Evolutionary conservation across 2,329 filamentous ascomycete genomes (phyloP).

Genomic region (Magnaporthales sp.): DNA sequence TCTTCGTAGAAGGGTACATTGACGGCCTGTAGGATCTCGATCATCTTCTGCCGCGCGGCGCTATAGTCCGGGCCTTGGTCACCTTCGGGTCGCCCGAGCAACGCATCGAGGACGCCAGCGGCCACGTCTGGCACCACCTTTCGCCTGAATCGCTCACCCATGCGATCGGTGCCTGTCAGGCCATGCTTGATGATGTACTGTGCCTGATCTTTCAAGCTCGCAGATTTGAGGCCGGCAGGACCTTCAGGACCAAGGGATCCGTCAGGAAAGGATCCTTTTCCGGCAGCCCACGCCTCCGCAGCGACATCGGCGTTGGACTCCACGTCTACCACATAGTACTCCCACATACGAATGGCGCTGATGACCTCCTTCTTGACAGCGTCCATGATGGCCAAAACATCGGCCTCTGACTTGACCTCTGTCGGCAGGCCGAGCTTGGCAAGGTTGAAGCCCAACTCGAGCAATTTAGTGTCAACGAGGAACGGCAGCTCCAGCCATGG

Average conservation of each 20-base stretch:
- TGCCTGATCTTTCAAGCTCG: conserved; percentile 40
- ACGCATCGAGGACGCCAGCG: conserved; percentile 57
- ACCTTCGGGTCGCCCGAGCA: conserved; percentile 61
- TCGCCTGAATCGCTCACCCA: conserved; percentile 74
- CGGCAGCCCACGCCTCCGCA: conserved; percentile 62
- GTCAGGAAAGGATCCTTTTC: conserved; percentile 45
- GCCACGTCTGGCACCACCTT: conserved; percentile 59
- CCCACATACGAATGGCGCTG: conserved; percentile 73
- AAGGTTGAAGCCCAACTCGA: conserved; percentile 74
- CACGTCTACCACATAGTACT: conserved; percentile 83
- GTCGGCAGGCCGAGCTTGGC: conserved; percentile 65
- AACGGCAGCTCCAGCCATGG: conserved; percentile 64
- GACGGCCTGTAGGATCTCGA: conserved; percentile 65
- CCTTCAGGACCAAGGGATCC: conserved; percentile 26
- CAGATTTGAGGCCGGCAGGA: conserved; percentile 38
- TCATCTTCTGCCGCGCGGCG: conserved; percentile 45
- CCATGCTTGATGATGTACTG: conserved; percentile 61
- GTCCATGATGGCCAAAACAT: conserved; percentile 75
- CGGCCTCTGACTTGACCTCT: conserved; percentile 59
- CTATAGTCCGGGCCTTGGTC: conserved; percentile 38
- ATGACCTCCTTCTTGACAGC: conserved; percentile 76
- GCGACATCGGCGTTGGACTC: conserved; percentile 61
- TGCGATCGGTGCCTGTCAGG: conserved; percentile 59
- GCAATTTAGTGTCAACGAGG: conserved; percentile 49
- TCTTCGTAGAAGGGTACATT: conserved; percentile 88